A percentile compares a stretch with the other conserved stretches of the same genome.
These are phyloP conservation scores for Aspergillus ruber DNA, from an alignment of 2,329 filamentous ascomycete species.

Conservation along the genomic window DNA sequence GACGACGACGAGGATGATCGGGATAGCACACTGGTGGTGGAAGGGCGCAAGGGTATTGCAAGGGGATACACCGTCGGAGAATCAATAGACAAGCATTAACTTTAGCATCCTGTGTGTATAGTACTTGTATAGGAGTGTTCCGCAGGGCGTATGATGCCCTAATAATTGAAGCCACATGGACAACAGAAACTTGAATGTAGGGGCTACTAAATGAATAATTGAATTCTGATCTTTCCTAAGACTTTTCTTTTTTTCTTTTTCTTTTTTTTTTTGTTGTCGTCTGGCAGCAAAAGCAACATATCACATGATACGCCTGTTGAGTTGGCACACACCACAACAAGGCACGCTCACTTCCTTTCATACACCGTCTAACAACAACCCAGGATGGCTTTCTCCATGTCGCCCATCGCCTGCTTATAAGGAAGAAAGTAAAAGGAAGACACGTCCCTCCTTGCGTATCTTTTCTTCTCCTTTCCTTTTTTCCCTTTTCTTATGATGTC, in stretches of 20 bases:
- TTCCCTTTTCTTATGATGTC: slow-evolving; percentile 26
- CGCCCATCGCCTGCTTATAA: slow-evolving; percentile 17
- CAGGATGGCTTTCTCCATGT: slow-evolving; percentile 15
- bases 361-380: slow-evolving; percentile 17
- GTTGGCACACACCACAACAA: slow-evolving; percentile 1
- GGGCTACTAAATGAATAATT: too few species aligned
- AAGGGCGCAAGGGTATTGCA: slow-evolving; percentile 81
- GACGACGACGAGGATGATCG: slow-evolving; percentile 45
- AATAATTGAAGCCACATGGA: too few species aligned
- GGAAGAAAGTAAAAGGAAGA: not conserved
- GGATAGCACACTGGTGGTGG: slow-evolving; percentile 63
- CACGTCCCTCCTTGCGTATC: slow-evolving; percentile 14
- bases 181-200: too few species aligned
- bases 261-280: too few species aligned
- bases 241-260: too few species aligned
- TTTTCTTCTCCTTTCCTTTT: slow-evolving; percentile 10
- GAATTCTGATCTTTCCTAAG: too few species aligned
- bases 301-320: slow-evolving; percentile 17
- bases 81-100: slow-evolving; percentile 34
- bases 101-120: too few species aligned
- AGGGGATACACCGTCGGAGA: slow-evolving; percentile 77
- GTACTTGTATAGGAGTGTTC: too few species aligned
- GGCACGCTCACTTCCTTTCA: slow-evolving; percentile 8
- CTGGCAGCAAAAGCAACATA: slow-evolving; percentile 3
- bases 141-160: too few species aligned